Conservation (phyloP, 805 yeast species). For the Teunomyces atbi region DNA sequence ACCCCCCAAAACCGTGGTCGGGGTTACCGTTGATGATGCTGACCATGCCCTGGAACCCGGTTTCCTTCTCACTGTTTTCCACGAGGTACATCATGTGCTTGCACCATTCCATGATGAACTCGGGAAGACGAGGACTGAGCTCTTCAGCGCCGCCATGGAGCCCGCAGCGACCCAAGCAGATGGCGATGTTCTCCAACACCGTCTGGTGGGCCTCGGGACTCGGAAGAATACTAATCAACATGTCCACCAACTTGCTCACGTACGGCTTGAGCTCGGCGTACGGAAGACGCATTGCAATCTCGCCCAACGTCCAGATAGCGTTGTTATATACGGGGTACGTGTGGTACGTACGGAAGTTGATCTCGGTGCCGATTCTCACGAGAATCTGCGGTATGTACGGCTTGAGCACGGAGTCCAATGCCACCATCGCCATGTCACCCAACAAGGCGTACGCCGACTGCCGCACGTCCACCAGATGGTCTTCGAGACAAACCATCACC, state of each 20-base stretch:
- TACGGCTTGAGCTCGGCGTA: slow-evolving; percentile 49
- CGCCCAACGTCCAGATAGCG: slow-evolving; percentile 94
- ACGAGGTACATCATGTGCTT: slow-evolving; percentile 61
- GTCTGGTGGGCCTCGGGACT: slow-evolving; percentile 55
- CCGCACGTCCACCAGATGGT: slow-evolving; percentile 80
- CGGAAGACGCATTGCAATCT: slow-evolving; percentile 63
- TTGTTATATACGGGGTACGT: slow-evolving; percentile 74
- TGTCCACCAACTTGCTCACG: slow-evolving; percentile 50
- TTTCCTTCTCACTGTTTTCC: slow-evolving; percentile 85
- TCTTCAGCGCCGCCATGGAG: slow-evolving; percentile 56
- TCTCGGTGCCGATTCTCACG: slow-evolving; percentile 67
- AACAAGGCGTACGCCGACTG: slow-evolving; percentile 87
- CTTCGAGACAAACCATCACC: slow-evolving; percentile 68
- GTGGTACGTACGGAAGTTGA: slow-evolving; percentile 49
- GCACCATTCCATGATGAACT: slow-evolving; percentile 69
- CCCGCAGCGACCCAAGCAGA: slow-evolving; percentile 86
- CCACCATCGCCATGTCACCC: slow-evolving; percentile 80
- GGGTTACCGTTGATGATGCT: slow-evolving; percentile 67
- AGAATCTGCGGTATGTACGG: slow-evolving; percentile 54
- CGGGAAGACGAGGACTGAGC: slow-evolving; percentile 53
- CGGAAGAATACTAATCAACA: slow-evolving; percentile 60
- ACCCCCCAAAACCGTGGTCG: slow-evolving; percentile 49
- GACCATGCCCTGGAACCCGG: slow-evolving; percentile 83
- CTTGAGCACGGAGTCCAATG: slow-evolving; percentile 43
- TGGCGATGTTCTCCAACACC: slow-evolving; percentile 83